Evolutionary conservation across 257 asterid genomes (phyloP).

Genomic region (Sherardia arvensis): DNA sequence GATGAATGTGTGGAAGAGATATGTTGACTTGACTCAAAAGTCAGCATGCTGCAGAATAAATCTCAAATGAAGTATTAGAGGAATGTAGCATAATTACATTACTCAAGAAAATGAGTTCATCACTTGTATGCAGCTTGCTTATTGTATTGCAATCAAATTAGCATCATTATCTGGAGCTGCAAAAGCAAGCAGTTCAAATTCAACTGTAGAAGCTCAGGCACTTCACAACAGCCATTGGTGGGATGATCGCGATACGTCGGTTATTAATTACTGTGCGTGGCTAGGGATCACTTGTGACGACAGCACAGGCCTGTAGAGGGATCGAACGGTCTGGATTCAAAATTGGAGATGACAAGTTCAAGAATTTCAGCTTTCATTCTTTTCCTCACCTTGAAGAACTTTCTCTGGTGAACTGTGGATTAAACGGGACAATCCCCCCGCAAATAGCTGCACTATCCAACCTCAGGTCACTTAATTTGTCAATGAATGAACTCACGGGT

Average conservation of each 20-base stretch:
- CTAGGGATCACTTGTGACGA: neutral
- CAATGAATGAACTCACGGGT: neutral
- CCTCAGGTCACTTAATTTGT: neutral
- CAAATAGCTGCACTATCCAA: neutral
- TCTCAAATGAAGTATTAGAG: too few species aligned
- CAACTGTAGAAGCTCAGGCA: neutral
- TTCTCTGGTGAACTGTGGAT: too few species aligned
- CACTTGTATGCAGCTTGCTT: too few species aligned
- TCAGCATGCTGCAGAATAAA: too few species aligned
- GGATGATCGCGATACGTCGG: neutral
- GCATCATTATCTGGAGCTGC: too few species aligned
- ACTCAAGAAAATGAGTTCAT: too few species aligned
- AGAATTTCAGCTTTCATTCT: slow-evolving; percentile 2
- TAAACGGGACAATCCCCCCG: neutral
- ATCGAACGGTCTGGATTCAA: neutral
- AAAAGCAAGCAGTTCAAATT: too few species aligned
- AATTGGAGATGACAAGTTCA: neutral
- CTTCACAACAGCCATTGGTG: neutral
- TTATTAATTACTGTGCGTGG: neutral
- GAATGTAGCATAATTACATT: too few species aligned
- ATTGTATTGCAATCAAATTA: too few species aligned
- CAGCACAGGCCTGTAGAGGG: neutral
- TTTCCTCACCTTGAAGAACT: neutral
- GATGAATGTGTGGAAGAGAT: too few species aligned
- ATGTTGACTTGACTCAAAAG: too few species aligned